Percentiles rank a stretch among this genome's conserved stretches.
phyloP scores from a whole-genome alignment of 2,329 filamentous ascomycete species.

The Pseudogymnoascus sp. region DNA sequence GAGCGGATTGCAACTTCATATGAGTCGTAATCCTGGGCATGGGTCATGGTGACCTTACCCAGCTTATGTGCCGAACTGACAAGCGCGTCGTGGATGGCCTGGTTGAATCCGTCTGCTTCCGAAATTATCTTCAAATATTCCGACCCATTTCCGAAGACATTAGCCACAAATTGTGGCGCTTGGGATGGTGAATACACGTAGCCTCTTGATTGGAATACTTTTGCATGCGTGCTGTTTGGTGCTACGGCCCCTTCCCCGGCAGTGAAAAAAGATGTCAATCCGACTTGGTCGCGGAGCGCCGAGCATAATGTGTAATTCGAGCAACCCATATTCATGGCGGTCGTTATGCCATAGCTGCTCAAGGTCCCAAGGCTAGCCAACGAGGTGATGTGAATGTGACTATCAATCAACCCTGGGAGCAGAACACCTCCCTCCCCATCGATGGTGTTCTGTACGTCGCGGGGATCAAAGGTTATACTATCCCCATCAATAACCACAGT shows the following conservation, averaged over 20 bases:
- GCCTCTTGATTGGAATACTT: neutral
- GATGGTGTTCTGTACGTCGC: slow-evolving; percentile 12
- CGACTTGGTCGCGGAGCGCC: slow-evolving; percentile 9
- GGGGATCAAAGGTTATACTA: slow-evolving; percentile 3
- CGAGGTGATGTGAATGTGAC: slow-evolving; percentile 23
- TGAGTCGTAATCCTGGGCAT: slow-evolving; percentile 15
- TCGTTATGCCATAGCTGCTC: slow-evolving; percentile 25
- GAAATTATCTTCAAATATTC: slow-evolving; percentile 11
- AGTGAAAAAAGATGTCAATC: slow-evolving; percentile 10
- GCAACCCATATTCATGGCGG: slow-evolving; percentile 25
- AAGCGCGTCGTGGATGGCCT: slow-evolving; percentile 19
- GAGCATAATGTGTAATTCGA: slow-evolving; percentile 15
- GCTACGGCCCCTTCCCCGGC: slow-evolving; percentile 8
- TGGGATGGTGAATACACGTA: neutral
- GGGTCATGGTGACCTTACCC: slow-evolving; percentile 18
- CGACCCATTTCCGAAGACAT: slow-evolving; percentile 10
- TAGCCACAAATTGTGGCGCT: slow-evolving; percentile 9
- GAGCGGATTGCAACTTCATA: slow-evolving; percentile 19
- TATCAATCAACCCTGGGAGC: slow-evolving; percentile 27
- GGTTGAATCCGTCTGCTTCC: slow-evolving; percentile 7
- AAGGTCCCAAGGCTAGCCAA: slow-evolving; percentile 19
- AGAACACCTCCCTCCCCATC: slow-evolving; percentile 23
- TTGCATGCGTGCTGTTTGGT: slow-evolving; percentile 10
- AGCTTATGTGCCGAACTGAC: slow-evolving; percentile 17
- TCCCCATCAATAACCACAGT: slow-evolving; percentile 12